Conservation (phyloP, 208 protist genomes). For the Trypanosoma lewisi region DNA sequence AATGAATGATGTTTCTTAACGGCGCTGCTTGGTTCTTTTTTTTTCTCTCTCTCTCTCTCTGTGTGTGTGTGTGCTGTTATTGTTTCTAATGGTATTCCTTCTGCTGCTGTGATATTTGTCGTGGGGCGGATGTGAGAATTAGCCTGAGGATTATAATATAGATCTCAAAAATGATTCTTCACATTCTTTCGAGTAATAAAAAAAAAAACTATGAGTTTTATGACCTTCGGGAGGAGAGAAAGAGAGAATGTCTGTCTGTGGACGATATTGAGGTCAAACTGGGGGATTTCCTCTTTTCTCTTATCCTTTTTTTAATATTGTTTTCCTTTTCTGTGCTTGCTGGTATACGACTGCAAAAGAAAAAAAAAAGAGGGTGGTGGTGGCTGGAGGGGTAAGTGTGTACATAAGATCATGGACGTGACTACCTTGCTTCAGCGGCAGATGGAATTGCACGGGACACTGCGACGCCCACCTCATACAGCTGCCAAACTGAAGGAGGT, state of each 20-base stretch:
- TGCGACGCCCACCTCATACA: constrained; percentile 69
- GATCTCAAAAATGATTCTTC: not conserved
- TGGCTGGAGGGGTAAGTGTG: not conserved
- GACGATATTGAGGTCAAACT: not conserved
- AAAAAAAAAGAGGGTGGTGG: not conserved
- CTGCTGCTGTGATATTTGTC: not conserved
- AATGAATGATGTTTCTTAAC: not conserved
- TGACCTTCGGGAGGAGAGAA: too few relatives aligned
- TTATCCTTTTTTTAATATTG: constrained; percentile 10
- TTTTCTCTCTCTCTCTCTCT: not conserved
- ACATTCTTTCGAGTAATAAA: not conserved
- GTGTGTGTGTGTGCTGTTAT: not conserved
- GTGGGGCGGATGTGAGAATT: not conserved
- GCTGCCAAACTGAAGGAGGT: constrained; percentile 59
- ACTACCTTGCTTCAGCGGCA: constrained; percentile 75
- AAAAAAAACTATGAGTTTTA: not conserved
- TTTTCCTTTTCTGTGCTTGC: not conserved
- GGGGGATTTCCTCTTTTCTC: not conserved
- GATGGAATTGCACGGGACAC: constrained; percentile 85
- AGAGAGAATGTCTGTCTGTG: too few relatives aligned
- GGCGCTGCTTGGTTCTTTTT: not conserved
- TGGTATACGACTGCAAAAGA: constrained; percentile 5
- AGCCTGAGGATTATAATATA: too few relatives aligned
- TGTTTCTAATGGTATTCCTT: not conserved
- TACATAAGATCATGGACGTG: constrained; percentile 43